Conservation (phyloP, 768 basidiomycete species). For the Collybia sordida region DNA sequence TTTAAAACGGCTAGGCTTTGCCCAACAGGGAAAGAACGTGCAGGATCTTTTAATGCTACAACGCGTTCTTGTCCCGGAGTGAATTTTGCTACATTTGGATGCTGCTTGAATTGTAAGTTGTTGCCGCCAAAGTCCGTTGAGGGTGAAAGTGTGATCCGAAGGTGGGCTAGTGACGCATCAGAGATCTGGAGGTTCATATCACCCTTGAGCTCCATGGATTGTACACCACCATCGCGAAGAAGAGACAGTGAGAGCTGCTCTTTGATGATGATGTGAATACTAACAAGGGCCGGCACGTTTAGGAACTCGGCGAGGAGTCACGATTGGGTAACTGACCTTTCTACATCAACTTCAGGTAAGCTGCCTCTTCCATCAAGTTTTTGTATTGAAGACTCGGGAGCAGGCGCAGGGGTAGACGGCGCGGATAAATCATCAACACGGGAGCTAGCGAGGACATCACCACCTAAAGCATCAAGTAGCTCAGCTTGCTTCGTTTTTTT, state of each 20-base stretch:
- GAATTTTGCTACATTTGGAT: conserved; percentile 92
- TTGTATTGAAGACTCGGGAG: conserved; percentile 39
- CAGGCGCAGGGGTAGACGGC: conserved; percentile 49
- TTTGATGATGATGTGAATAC: conserved; percentile 84
- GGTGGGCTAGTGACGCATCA: conserved; percentile 68
- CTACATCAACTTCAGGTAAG: conserved; percentile 70
- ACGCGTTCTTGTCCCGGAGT: conserved; percentile 58
- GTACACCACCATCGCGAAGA: conserved; percentile 87
- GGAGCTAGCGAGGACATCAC: conserved; percentile 57
- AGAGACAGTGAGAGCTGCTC: conserved; percentile 82
- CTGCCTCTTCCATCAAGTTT: conserved; percentile 56
- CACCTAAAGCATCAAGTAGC: conserved; percentile 83
- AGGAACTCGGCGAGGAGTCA: neutral
- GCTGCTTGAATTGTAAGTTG: conserved; percentile 93
- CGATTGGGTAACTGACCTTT: conserved; percentile 52
- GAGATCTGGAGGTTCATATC: conserved; percentile 91
- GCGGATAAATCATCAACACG: conserved; percentile 40
- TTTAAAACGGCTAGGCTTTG: conserved; percentile 86
- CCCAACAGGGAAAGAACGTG: conserved; percentile 82
- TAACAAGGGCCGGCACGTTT: conserved; percentile 25
- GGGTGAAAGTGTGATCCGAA: conserved; percentile 65
- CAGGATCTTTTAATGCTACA: conserved; percentile 82
- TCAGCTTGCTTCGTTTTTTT: conserved; percentile 93
- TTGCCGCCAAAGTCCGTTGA: conserved; percentile 57
- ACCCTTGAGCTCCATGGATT: conserved; percentile 89